These are phyloP conservation scores for Pilatotrama ljubarskyi DNA, from an alignment of 768 basidiomycete species.

Conservation along the genomic window DNA sequence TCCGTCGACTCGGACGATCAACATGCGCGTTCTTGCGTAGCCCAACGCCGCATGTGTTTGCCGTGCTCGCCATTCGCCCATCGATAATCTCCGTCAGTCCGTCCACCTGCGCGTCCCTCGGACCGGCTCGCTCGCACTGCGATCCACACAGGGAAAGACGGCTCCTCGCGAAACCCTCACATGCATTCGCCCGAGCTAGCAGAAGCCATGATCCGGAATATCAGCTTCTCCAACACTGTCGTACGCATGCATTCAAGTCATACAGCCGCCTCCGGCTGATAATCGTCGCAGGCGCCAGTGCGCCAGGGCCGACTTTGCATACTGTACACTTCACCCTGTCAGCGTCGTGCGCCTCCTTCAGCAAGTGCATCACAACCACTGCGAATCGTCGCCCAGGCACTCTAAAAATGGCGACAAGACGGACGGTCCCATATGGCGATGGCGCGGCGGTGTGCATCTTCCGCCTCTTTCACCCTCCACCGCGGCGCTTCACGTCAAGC, in stretches of 20 bases:
- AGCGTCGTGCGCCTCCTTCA: neutral
- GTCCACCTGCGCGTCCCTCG: neutral
- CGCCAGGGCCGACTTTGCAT: neutral
- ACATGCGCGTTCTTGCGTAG: constrained; percentile 6
- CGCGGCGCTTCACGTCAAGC: neutral
- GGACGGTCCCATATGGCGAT: neutral
- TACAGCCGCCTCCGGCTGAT: neutral
- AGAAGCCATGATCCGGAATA: constrained; percentile 4
- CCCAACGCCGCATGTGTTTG: constrained; percentile 11
- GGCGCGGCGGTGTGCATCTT: neutral
- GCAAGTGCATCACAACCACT: neutral
- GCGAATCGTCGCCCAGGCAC: neutral
- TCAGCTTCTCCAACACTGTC: neutral
- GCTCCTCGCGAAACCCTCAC: too few relatives aligned
- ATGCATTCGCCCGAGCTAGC: neutral
- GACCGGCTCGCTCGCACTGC: neutral
- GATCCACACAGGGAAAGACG: neutral
- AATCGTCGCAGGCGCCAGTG: neutral
- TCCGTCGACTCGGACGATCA: constrained; percentile 13
- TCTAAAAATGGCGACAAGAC: constrained; percentile 1
- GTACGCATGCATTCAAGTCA: neutral
- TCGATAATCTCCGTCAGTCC: constrained; percentile 15
- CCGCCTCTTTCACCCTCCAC: neutral
- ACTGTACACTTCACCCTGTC: neutral
- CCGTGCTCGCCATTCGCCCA: neutral